Conservation (phyloP, 257 asterid genomes). For the Gentiana straminea region DNA sequence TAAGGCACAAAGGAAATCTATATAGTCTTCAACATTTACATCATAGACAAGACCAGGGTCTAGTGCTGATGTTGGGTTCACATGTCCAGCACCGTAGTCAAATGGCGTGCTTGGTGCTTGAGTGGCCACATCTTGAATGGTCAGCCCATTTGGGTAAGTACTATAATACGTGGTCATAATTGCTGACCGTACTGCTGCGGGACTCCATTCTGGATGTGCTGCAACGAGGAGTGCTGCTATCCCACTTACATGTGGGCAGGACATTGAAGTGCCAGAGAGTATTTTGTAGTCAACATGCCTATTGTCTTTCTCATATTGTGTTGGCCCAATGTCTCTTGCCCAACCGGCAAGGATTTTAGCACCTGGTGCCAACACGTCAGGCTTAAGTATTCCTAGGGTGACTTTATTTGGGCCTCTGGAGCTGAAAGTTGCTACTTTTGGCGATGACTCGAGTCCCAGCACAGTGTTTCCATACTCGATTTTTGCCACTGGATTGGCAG, state of each 20-base stretch:
- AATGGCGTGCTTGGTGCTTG: constrained; percentile 13
- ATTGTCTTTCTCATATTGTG: constrained; percentile 6
- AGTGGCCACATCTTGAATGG: background rate
- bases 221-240: constrained; percentile 14
- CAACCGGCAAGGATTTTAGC: constrained; percentile 8
- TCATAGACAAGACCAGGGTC: constrained; percentile 66
- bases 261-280: constrained; percentile 13
- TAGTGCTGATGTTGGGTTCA: constrained; percentile 42
- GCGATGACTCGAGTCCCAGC: constrained; percentile 13
- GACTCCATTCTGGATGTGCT: constrained; percentile 12
- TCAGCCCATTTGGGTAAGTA: constrained; percentile 5
- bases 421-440: constrained; percentile 13
- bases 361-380: constrained; percentile 13
- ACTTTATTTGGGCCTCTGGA: constrained; percentile 11
- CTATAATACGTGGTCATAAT: constrained; percentile 14
- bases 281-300: constrained; percentile 3
- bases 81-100: constrained; percentile 37
- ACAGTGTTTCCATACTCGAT: constrained; percentile 8
- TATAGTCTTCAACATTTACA: constrained; percentile 28
- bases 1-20: constrained; percentile 26
- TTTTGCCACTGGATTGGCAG: constrained; percentile 4
- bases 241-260: constrained; percentile 11
- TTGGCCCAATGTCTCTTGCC: constrained; percentile 7
- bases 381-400: constrained; percentile 12
- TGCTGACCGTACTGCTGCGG: constrained; percentile 11